A percentile compares a stretch with the other conserved stretches of the same genome.
Evolutionary conservation across 1,284 basidiomycete species (phyloP).

Genomic region (Rhodotorula sp.): DNA sequence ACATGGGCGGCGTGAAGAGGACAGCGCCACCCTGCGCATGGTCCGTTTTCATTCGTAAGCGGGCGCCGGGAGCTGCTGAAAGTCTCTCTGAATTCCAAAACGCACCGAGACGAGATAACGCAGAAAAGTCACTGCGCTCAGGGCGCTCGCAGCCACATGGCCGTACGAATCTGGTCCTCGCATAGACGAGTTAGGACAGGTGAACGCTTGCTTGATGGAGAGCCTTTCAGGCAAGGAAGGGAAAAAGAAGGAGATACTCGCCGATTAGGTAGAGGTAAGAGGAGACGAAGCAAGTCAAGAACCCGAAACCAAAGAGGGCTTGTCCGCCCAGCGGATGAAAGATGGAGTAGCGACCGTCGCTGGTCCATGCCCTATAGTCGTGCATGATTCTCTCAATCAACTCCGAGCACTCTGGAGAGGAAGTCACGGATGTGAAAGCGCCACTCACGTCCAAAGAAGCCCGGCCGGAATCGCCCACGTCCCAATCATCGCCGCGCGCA

Average conservation of each 20-base stretch:
- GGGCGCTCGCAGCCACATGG: slow-evolving; percentile 9
- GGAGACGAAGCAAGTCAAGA: slow-evolving; percentile 18
- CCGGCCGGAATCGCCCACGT: slow-evolving; percentile 17
- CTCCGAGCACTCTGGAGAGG: background rate
- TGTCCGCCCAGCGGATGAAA: slow-evolving; percentile 13
- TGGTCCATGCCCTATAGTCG: slow-evolving; percentile 13
- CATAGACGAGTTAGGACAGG: too few species aligned
- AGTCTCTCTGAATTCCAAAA: too few species aligned
- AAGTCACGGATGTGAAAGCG: background rate
- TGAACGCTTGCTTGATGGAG: too few species aligned
- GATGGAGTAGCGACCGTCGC: background rate
- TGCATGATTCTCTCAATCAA: too few species aligned
- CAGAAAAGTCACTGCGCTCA: slow-evolving; percentile 14
- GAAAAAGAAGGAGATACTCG: background rate
- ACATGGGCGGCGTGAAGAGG: slow-evolving; percentile 22
- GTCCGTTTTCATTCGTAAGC: too few species aligned
- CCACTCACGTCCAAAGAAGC: slow-evolving; percentile 14
- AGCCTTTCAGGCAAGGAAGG: background rate
- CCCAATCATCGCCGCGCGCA: slow-evolving; percentile 23
- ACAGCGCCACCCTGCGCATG: slow-evolving; percentile 11
- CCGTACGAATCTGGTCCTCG: slow-evolving; percentile 8
- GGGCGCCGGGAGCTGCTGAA: too few species aligned
- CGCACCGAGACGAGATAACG: slow-evolving; percentile 16
- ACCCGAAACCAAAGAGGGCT: slow-evolving; percentile 18
- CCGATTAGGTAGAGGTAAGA: slow-evolving; percentile 26